phyloP scores from a whole-genome alignment of 331 rosid species.

The Malus hybrid region DNA sequence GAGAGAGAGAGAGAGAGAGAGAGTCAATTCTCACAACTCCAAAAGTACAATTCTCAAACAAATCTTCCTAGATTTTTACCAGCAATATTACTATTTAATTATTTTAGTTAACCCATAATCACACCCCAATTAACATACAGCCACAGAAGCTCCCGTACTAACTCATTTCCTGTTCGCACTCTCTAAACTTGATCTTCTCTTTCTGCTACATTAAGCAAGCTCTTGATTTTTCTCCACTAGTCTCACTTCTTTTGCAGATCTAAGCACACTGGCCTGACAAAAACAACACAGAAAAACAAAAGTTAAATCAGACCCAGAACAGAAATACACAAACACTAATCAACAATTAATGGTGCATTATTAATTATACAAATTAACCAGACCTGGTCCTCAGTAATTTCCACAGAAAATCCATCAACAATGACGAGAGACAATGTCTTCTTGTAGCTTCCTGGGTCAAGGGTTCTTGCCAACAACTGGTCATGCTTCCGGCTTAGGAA shows the following conservation, averaged over 20 bases:
- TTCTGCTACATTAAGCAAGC: slow-evolving; percentile 12
- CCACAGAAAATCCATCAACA: slow-evolving; percentile 78
- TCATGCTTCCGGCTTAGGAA: slow-evolving; percentile 80
- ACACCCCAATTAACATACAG: not conserved
- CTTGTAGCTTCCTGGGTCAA: slow-evolving; percentile 62
- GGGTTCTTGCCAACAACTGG: slow-evolving; percentile 51
- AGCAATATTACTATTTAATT: not conserved
- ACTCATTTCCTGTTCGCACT: not conserved
- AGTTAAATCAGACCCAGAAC: not conserved
- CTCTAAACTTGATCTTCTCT: not conserved
- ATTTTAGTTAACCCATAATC: not conserved
- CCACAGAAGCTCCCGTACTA: not conserved
- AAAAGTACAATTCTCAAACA: not conserved
- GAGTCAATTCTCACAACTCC: not conserved
- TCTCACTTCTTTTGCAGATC: slow-evolving; percentile 88
- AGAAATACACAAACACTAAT: not conserved
- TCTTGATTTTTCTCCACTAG: slow-evolving; percentile 83
- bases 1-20: not conserved
- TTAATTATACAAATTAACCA: not conserved
- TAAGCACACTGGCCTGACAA: slow-evolving; percentile 64
- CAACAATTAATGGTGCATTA: not conserved
- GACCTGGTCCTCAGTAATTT: slow-evolving; percentile 68
- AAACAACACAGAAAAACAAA: not conserved
- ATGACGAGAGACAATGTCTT: slow-evolving; percentile 70
- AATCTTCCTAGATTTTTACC: slow-evolving; percentile 2